Percentiles rank a stretch among this genome's conserved stretches.
phyloP scores from a whole-genome alignment of 306 rosid species.

The Dryas octopetala region DNA sequence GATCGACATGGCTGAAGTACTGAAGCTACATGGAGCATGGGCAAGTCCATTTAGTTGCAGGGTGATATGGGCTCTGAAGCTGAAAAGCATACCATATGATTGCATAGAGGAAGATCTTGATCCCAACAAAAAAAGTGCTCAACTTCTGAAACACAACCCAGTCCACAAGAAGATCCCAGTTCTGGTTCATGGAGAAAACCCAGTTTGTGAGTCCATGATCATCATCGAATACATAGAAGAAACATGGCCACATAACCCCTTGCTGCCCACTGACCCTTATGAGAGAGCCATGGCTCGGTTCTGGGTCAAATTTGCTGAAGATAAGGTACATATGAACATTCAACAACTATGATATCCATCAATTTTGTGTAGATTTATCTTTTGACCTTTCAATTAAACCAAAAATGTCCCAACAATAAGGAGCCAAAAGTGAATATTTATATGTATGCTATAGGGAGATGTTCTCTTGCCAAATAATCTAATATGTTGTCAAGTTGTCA shows the following conservation, averaged over 20 bases:
- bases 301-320: slow-evolving; percentile 43
- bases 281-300: slow-evolving; percentile 48
- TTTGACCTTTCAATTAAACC: too few species aligned
- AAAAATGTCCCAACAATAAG: too few species aligned
- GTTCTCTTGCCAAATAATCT: too few species aligned
- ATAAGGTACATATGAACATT: slow-evolving; percentile 20
- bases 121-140: slow-evolving; percentile 20
- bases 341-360: too few species aligned
- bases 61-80: slow-evolving; percentile 49
- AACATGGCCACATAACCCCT: slow-evolving; percentile 42
- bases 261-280: slow-evolving; percentile 42
- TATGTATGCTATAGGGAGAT: too few species aligned
- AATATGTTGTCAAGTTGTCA: too few species aligned
- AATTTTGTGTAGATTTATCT: too few species aligned
- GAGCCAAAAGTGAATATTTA: too few species aligned
- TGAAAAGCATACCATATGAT: slow-evolving; percentile 41
- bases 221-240: slow-evolving; percentile 56
- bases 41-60: slow-evolving; percentile 46
- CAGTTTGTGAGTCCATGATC: slow-evolving; percentile 48
- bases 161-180: slow-evolving; percentile 49
- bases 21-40: slow-evolving; percentile 47
- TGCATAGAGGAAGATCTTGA: slow-evolving; percentile 44
- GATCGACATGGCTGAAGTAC: slow-evolving; percentile 28
- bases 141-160: slow-evolving; percentile 49
- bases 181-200: slow-evolving; percentile 52